Base-by-base conservation (phyloP, 495 filamentous ascomycete species). In the Hypoxylon cercidicola region DNA sequence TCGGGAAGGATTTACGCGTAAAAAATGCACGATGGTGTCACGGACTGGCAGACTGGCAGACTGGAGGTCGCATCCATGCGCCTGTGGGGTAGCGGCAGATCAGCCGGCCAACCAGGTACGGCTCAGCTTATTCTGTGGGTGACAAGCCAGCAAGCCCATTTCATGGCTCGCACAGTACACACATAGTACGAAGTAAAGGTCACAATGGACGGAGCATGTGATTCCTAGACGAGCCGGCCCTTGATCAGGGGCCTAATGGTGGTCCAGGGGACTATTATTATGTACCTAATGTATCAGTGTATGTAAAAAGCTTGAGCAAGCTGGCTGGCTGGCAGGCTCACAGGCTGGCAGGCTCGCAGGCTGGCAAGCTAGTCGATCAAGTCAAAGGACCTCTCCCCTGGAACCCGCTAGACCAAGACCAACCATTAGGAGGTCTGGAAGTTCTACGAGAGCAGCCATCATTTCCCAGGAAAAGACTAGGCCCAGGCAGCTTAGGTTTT, bases 41-140 rank as follows among this genome's bases (percentile, higher is more conserved):
- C 64, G 28, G n/a, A 25, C n/a, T n/a, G n/a, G n/a, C n/a, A n/a
- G n/a, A n/a, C n/a, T n/a, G n/a, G n/a, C n/a, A n/a, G n/a, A 68
- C 50, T 11, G 41, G 50, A 55, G 40, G 48, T 11, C 7, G 18
- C 47, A 28, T 60, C 37, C 44, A 39, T 18, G 18, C 45, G 39
- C 12, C 19, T 61, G 60, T 64, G 67, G 70, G 67, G 67, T 68
- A 72, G 49, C 53, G 47, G 54, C 60, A 54, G 62, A 72, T 67
- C 70, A 68, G 53, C 48, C 19, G 37, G 35, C 60, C 60, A 68
- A 60, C 60, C 60, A 64, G 59, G 25, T n/a, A 23, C 40, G 40
- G 15, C 19, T 48, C 35, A 18, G 28, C 12, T 46, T 19, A 16
- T 21, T 57, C 28, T 48, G 44, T 16, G 32, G 43, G 54, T 15